Percentiles rank a stretch among this genome's conserved stretches.
These are phyloP conservation scores for Crithidia fasciculata DNA, from an alignment of 208 protist genomes.

Conservation along the genomic window DNA sequence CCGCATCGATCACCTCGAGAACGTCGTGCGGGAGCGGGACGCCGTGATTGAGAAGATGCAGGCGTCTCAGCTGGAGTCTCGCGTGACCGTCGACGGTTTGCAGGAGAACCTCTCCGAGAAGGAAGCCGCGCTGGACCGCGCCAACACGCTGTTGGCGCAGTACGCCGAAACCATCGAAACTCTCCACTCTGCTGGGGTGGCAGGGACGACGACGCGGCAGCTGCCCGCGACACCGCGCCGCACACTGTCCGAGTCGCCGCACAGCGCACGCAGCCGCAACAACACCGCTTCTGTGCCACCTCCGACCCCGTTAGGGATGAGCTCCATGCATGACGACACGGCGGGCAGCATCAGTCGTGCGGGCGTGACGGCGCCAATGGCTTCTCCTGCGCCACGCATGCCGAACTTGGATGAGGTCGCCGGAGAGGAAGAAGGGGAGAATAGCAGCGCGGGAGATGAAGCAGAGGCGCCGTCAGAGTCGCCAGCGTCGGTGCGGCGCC, in stretches of 20 bases:
- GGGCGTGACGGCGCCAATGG: background rate
- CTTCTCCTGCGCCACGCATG: constrained; percentile 14
- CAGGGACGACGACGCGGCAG: background rate
- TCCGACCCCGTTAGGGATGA: too few relatives aligned
- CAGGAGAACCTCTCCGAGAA: constrained; percentile 26
- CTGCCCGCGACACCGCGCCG: background rate
- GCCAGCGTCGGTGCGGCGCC: constrained; percentile 1
- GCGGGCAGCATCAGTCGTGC: too few relatives aligned
- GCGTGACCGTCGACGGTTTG: constrained; percentile 10
- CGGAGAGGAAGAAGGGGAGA: background rate
- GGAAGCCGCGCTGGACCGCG: constrained; percentile 15
- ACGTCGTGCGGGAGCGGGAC: constrained; percentile 33
- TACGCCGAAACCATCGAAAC: constrained; percentile 23
- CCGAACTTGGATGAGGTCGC: constrained; percentile 5
- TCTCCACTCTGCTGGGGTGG: background rate
- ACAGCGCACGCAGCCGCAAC: background rate
- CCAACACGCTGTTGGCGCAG: constrained; percentile 22
- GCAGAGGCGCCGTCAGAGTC: background rate
- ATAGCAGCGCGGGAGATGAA: background rate
- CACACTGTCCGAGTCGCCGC: background rate
- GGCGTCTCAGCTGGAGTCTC: constrained; percentile 17
- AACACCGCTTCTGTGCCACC: background rate
- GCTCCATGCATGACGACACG: too few relatives aligned
- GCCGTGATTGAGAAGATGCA: constrained; percentile 24
- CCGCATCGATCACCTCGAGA: constrained; percentile 44